These are phyloP conservation scores for Microdochium paspali DNA, from an alignment of 2,329 filamentous ascomycete species.

Conservation along the genomic window DNA sequence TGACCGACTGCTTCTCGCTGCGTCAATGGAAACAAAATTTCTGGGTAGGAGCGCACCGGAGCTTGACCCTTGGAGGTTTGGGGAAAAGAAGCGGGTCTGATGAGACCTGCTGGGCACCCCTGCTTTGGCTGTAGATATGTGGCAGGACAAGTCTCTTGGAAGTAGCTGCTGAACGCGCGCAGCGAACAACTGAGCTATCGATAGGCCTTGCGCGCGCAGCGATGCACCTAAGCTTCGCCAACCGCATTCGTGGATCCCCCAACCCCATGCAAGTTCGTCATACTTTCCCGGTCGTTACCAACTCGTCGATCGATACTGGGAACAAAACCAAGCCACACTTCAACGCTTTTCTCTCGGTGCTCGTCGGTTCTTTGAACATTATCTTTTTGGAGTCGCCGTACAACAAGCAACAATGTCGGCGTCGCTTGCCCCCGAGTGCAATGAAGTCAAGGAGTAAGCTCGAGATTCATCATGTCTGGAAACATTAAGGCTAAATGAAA, in stretches of 20 bases:
- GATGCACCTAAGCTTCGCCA: too few relatives aligned
- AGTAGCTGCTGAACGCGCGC: too few relatives aligned
- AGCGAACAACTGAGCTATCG: too few relatives aligned
- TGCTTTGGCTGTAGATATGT: not conserved
- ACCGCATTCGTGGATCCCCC: too few relatives aligned
- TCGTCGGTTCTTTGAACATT: too few relatives aligned
- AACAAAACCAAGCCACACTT: too few relatives aligned
- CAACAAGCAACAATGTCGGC: slow-evolving; percentile 62
- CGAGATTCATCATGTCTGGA: not conserved
- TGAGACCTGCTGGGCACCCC: not conserved
- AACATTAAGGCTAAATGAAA: not conserved
- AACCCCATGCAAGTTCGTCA: not conserved
- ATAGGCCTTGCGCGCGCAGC: slow-evolving; percentile 2
- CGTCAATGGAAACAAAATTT: not conserved
- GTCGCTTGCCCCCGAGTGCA: slow-evolving; percentile 89
- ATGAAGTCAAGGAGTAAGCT: slow-evolving; percentile 88
- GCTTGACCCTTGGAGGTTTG: not conserved
- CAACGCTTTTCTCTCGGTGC: too few relatives aligned
- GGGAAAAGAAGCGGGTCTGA: not conserved
- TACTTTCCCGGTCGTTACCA: not conserved
- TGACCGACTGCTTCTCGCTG: too few relatives aligned
- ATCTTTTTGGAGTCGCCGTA: too few relatives aligned
- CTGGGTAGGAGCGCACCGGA: not conserved
- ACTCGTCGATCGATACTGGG: too few relatives aligned
- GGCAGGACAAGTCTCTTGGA: too few relatives aligned